Conservation (phyloP, 768 basidiomycete genomes). For the Leccinum subgranulosum region DNA sequence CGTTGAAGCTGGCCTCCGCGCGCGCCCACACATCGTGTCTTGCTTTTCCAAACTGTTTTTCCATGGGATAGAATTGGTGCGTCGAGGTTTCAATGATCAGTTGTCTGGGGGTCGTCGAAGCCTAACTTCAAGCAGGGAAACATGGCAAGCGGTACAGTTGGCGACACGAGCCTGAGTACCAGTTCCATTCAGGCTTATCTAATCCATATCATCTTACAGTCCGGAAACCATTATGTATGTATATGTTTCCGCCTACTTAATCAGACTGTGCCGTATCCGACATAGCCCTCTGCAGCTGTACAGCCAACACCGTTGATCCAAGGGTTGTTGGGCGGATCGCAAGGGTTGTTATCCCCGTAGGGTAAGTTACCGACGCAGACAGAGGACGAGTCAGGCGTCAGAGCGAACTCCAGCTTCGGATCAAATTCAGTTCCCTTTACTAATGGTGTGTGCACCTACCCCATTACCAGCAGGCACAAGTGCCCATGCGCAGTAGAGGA, state of each 20-base stretch:
- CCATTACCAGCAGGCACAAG: background rate
- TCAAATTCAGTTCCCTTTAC: background rate
- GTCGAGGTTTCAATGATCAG: too few relatives aligned
- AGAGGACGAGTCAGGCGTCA: conserved; percentile 2
- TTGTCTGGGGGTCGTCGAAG: background rate
- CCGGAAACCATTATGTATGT: too few relatives aligned
- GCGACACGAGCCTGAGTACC: too few relatives aligned
- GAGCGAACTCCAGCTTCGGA: background rate
- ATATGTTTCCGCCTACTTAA: background rate
- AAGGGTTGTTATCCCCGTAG: conserved; percentile 2
- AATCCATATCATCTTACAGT: too few relatives aligned
- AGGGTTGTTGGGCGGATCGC: conserved; percentile 3
- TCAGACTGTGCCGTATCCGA: background rate
- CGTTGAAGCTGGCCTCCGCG: background rate
- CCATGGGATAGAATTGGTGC: too few relatives aligned
- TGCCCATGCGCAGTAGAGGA: conserved; percentile 4
- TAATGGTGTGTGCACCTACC: background rate
- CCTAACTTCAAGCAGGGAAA: background rate
- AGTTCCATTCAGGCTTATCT: too few relatives aligned
- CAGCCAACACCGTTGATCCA: background rate
- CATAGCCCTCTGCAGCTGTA: background rate
- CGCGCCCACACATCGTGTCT: too few relatives aligned
- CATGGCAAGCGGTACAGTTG: too few relatives aligned
- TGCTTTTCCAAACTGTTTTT: too few relatives aligned
- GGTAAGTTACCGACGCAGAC: background rate